phyloP scores from a whole-genome alignment of 2,329 filamentous ascomycete genomes.

The Phoma sp. region DNA sequence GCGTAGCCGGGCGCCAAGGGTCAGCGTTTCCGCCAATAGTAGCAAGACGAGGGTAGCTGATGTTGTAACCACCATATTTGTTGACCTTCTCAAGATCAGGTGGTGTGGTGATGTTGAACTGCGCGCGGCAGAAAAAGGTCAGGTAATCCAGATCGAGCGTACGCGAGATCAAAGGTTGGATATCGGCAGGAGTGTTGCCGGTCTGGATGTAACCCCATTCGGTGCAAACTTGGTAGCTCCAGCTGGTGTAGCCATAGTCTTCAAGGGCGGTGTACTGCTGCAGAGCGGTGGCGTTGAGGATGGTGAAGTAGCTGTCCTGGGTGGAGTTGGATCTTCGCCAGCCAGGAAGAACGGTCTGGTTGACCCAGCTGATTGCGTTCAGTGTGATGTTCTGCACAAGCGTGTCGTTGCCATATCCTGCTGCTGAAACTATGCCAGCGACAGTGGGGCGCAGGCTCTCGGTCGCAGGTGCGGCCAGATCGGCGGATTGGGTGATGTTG shows the following conservation, averaged over 20 bases:
- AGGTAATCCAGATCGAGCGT: conserved; percentile 69
- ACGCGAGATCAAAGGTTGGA: conserved; percentile 75
- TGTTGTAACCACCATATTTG: conserved; percentile 74
- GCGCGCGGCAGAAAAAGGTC: conserved; percentile 66
- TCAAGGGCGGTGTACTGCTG: conserved; percentile 24
- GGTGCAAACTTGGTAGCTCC: conserved; percentile 62
- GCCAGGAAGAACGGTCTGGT: conserved; percentile 50
- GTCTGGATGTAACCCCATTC: conserved; percentile 80
- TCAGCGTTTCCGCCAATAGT: conserved; percentile 79
- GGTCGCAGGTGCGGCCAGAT: conserved; percentile 52
- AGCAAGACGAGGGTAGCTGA: conserved; percentile 77
- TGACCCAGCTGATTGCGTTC: conserved; percentile 64
- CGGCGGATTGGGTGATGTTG: conserved; percentile 59
- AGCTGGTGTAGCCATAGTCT: conserved; percentile 47
- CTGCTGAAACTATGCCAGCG: conserved; percentile 54
- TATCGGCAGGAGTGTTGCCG: conserved; percentile 69
- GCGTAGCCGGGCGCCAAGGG: conserved; percentile 78
- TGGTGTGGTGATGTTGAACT: conserved; percentile 71
- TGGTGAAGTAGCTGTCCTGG: conserved; percentile 61
- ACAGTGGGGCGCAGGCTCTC: conserved; percentile 49
- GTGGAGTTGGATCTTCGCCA: conserved; percentile 46
- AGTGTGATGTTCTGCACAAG: conserved; percentile 59
- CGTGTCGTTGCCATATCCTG: conserved; percentile 55
- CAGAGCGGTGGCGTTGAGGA: conserved; percentile 52
- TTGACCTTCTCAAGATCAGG: conserved; percentile 73